These are phyloP conservation scores for Linnemannia hyalina DNA, from an alignment of 192 early-diverging fungal species.

Conservation along the genomic window DNA sequence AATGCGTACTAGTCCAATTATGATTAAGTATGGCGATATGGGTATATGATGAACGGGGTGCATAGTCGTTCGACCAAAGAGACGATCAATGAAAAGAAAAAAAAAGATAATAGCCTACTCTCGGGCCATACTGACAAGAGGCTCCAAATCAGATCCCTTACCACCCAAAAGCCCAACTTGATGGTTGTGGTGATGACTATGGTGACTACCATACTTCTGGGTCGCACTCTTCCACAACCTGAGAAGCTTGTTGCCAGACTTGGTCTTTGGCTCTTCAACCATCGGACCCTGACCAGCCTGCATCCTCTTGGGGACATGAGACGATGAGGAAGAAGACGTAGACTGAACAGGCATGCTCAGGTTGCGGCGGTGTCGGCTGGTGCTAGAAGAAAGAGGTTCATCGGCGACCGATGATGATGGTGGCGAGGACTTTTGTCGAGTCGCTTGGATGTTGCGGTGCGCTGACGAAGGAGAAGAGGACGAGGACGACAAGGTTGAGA, in stretches of 20 bases:
- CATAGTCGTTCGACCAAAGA: too few relatives aligned
- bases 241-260: constrained; percentile 14
- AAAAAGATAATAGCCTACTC: neutral
- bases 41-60: too few relatives aligned
- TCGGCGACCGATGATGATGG: neutral
- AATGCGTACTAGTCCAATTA: too few relatives aligned
- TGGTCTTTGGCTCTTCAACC: neutral
- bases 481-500: neutral
- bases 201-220: constrained; percentile 6
- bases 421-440: neutral
- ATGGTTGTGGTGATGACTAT: neutral
- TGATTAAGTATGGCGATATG: too few relatives aligned
- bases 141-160: constrained; percentile 16
- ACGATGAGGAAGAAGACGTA: neutral
- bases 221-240: constrained; percentile 36
- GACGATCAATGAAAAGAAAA: neutral
- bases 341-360: constrained; percentile 16
- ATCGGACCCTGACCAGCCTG: neutral
- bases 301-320: constrained; percentile 1
- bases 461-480: neutral
- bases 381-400: neutral
- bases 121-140: constrained; percentile 9
- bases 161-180: neutral
- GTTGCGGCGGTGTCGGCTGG: constrained; percentile 15
- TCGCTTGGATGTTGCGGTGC: neutral